Conservation (phyloP, 2,329 filamentous ascomycete genomes). For the Ascochyta viciae-villosae region DNA sequence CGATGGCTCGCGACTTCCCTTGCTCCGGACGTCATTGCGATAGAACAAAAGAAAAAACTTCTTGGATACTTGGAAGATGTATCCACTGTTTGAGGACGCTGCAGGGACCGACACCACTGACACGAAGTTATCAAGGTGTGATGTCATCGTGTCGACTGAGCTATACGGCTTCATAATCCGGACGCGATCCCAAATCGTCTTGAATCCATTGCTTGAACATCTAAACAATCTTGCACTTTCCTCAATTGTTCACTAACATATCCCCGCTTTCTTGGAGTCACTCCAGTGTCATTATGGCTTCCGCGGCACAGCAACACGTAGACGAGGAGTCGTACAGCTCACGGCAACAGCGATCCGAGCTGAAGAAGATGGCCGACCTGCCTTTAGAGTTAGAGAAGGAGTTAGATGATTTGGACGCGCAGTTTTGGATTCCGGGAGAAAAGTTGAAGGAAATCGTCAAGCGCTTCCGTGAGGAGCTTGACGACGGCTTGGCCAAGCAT, state of each 20-base stretch:
- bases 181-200: background rate
- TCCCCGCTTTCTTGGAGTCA: background rate
- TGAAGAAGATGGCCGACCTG: constrained; percentile 26
- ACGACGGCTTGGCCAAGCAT: constrained; percentile 31
- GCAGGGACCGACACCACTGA: constrained; percentile 1
- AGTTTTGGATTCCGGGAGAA: constrained; percentile 31
- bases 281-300: constrained; percentile 14
- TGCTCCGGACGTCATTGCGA: constrained; percentile 15
- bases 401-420: constrained; percentile 27
- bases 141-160: constrained; percentile 26
- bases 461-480: constrained; percentile 33
- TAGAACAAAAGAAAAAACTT: constrained; percentile 13
- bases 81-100: constrained; percentile 7
- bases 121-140: constrained; percentile 7
- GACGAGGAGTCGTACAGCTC: constrained; percentile 21
- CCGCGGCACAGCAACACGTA: constrained; percentile 15
- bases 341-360: constrained; percentile 30
- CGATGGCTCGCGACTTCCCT: constrained; percentile 5
- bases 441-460: constrained; percentile 34
- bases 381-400: constrained; percentile 29
- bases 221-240: background rate
- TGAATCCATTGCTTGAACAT: background rate
- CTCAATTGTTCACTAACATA: background rate
- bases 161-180: background rate
- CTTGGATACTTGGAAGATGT: constrained; percentile 7